These are phyloP conservation scores for Ophiocordyceps polyrhachis-furcata DNA, from an alignment of 2,329 filamentous ascomycete species.

Conservation along the genomic window DNA sequence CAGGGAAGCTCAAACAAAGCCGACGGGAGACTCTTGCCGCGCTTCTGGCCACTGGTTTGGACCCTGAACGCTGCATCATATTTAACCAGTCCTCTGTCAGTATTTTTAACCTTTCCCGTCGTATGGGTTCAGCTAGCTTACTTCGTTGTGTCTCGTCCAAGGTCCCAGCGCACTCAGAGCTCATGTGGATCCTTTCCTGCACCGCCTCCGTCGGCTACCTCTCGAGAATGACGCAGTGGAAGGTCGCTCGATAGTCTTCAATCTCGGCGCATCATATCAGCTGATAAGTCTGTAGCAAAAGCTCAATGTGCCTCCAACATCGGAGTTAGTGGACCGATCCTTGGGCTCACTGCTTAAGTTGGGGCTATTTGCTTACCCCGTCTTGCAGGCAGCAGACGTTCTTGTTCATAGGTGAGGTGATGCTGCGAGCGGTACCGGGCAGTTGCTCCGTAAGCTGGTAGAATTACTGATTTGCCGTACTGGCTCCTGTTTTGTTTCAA, in stretches of 20 bases:
- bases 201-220: constrained; percentile 83
- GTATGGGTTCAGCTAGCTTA: neutral
- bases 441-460: too few relatives aligned
- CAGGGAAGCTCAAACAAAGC: constrained; percentile 38
- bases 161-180: constrained; percentile 64
- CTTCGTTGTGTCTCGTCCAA: constrained; percentile 10
- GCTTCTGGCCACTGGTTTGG: constrained; percentile 66
- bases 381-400: constrained; percentile 88
- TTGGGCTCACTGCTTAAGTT: constrained; percentile 51
- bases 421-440: neutral
- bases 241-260: constrained; percentile 32
- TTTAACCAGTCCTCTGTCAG: constrained; percentile 68
- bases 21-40: constrained; percentile 62
- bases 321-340: constrained; percentile 36
- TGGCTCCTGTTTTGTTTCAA: constrained; percentile 11
- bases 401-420: constrained; percentile 51
- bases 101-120: constrained; percentile 1
- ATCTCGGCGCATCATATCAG: neutral
- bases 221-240: constrained; percentile 99
- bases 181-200: constrained; percentile 96
- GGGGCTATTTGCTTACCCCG: constrained; percentile 87
- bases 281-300: constrained; percentile 42
- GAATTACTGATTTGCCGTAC: neutral
- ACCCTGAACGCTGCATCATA: constrained; percentile 56
- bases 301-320: constrained; percentile 41